Evolutionary conservation across 2,329 filamentous ascomycete species (phyloP), one percentile per base, ranked within the genome.

Genomic region (Neodidymelliopsis sp.): DNA sequence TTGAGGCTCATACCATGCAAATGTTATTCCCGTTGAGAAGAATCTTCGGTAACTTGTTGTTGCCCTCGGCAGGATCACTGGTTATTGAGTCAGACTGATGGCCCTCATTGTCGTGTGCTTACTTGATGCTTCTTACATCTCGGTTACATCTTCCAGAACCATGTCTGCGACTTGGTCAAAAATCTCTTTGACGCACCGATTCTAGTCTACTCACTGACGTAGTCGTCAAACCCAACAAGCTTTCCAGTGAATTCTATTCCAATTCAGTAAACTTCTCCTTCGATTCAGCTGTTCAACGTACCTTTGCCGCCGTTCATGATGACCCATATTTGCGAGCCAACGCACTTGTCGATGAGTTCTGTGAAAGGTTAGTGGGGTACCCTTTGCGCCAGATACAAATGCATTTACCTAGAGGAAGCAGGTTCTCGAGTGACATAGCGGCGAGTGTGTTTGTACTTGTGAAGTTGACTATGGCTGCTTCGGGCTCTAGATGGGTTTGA

Each of bases 251-350:
- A 99, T 75, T 99, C 94, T 97, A 71, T 33, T 48, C 19, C 6
- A 22, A 22, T 25, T 62, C 38, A 62, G 54, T 20, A 28, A 10
- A 15, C 13, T 9, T 23, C 22, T 11, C 22, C 10, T 34, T 19
- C 5, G 15, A 20, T 4, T 12, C 5, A 22, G 19, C 13, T 18
- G 9, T 10, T 19, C 24, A 20, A 36, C 38, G 6, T 33, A 96
- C 94, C 94, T 81, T 97, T 97, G 72, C 97, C 94, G 60, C 92
- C 91, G 78, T 99, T 99, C 94, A 99, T 99, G 66, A 99, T 86
- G 57, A 99, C 92, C 92, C 93, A 97, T 74, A 99, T 97, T 66
- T 88, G 89, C 44, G 92, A 97, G 54, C 94, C 94, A 60, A 99
- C 92, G 73, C 94, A 99, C 77, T 97, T 97, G 80, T 99, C 94